Evolutionary conservation across 352 stramenopile genomes (phyloP), one percentile per base, ranked within the genome.

Genomic region (Phytophthora sp.): DNA sequence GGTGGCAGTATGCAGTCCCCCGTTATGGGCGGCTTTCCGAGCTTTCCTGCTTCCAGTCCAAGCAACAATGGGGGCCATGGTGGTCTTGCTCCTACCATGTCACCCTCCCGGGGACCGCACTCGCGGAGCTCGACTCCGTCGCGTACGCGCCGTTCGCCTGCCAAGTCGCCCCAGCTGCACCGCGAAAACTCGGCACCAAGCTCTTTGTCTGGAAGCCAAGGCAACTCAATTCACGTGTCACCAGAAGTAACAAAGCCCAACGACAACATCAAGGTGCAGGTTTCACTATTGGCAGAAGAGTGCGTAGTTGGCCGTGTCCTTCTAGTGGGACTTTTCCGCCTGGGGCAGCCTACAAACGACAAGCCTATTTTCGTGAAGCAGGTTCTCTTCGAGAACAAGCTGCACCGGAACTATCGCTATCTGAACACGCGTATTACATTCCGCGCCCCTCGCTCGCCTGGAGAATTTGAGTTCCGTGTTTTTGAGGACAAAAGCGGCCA

Each of bases 351-450:
- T 15, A 84, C 80, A 6, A 92, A 92, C 45, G 82, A 92, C 55
- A 89, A 89, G 31, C 86, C 86, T 17, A 93, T 94, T 53, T 94
- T 94, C 34, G 79, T 94, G 32, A 92, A 92, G 57, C 83, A 92
- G 45, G 77, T 94, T 17, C 76, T 92, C 0, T 91, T 92, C 35
- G 84, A 94, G 59, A 87, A 87, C 72, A 90, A 89, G 39, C 54
- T 89, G 8, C 72, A 92, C 23, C 77, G 77, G 18, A 80, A 86
- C 49, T 86, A 85, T 41, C 61, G 77, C 4, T 82, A 66, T 44
- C 68, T 89, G 48, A 87, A 88, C 54, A 92, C 84, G 28, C 77
- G 84, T n/a, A 90, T 94, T 62, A 92, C 85, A 42, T 92, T 92
- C 53, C 84, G 84, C 0, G 82, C 86, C 7, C 86, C 86, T 1